Conservation (phyloP, 2,329 filamentous ascomycete species). For the Bretziella fagacearum region DNA sequence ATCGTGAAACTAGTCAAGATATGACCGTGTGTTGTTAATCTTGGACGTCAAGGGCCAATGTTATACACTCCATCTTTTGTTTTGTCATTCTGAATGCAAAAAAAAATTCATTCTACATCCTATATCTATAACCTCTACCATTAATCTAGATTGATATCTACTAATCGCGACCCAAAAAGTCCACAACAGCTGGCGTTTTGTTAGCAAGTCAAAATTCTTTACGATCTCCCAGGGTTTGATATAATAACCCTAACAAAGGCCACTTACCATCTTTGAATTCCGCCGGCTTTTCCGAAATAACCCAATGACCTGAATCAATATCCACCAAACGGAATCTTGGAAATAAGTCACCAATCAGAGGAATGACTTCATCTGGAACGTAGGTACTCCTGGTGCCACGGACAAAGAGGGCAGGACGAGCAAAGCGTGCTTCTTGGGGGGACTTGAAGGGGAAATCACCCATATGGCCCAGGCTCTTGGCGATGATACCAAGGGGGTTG, state of each 20-base stretch:
- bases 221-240: too few species aligned
- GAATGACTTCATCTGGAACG: conserved; percentile 62
- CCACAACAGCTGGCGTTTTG: conserved; percentile 36
- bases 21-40: too few species aligned
- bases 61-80: too few species aligned
- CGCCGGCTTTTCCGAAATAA: conserved; percentile 76
- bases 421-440: conserved; percentile 49
- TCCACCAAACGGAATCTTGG: conserved; percentile 57
- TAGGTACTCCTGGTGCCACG: conserved; percentile 63
- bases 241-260: conserved; percentile 18
- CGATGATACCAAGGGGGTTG: conserved; percentile 59
- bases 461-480: conserved; percentile 51
- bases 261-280: conserved; percentile 52
- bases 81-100: too few species aligned
- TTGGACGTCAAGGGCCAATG: too few species aligned
- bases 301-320: conserved; percentile 69
- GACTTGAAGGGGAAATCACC: conserved; percentile 79
- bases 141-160: not conserved
- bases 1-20: too few species aligned
- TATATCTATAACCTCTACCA: not conserved
- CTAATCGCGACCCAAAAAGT: conserved; percentile 39
- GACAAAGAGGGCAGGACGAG: conserved; percentile 66
- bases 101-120: too few species aligned
- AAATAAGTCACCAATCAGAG: conserved; percentile 69
- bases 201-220: conserved; percentile 2